Evolutionary conservation across 768 basidiomycete species (phyloP), one percentile per base, ranked within the genome.

Genomic region (Boletus barrowsii): DNA sequence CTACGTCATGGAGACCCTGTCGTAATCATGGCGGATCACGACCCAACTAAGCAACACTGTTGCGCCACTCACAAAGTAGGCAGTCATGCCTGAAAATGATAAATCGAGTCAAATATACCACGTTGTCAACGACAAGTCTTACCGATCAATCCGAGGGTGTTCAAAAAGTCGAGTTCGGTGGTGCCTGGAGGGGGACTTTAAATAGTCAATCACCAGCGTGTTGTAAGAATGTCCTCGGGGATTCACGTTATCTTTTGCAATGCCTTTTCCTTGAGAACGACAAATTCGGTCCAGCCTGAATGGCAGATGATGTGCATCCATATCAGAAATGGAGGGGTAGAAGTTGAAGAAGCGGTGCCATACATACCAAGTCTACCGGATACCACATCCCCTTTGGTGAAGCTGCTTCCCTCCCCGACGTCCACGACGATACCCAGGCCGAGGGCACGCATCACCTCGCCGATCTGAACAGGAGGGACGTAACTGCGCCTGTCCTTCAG

Each of bases 1-100:
- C 92, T 43, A 96, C 77, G 46, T 92, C 89, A 68, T 83, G 76
- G 29, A 98, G 76, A 10, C 95, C 94, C 93, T 93, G 49, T 18
- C 44, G 37, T 36, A 14, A 40, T 32, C 29, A 53, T 29, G 3
- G 42, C 33, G 51, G 39, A 45, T 62, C 36, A 56, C 41, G 32
- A 29, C 10, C 24, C 44, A 47, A 47, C 33, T 42, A 47, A 40
- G 49, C 14, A 35, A 49, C 14, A 20, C 18, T 35, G 24, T 30
- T 14, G 29, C 30, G 36, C 3, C 7, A 65, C 83, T 51, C 63
- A 93, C 93, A 58, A 94, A 91, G 70, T 94, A 97, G 5, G 94
- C 94, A 6, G 94, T 96, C 66, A 93, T 63, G 10, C 90, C 90
- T 88, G 63, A 17, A 26, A n/a, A 33, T 3, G 39, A 54, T 35